Conservation (phyloP, 2,329 filamentous ascomycete species). For the Aureobasidium sp. region DNA sequence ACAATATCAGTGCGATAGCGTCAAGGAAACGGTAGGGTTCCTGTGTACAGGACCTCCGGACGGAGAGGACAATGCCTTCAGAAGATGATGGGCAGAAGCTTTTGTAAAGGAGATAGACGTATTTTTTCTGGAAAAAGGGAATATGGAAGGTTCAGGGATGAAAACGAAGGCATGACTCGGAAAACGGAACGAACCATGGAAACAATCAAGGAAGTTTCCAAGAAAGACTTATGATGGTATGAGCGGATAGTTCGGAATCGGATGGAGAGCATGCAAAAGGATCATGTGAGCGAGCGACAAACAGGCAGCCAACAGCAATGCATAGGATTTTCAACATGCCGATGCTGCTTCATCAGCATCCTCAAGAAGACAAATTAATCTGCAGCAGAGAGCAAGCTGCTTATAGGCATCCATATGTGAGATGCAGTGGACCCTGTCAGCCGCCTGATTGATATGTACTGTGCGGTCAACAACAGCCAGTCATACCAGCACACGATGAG, state of each 20-base stretch:
- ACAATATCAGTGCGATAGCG: conserved; percentile 20
- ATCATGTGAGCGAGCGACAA: neutral
- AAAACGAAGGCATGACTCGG: neutral
- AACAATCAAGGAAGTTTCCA: neutral
- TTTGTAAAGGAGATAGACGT: neutral
- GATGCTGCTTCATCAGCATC: neutral
- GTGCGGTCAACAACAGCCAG: neutral
- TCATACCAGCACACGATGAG: neutral
- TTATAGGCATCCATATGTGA: neutral
- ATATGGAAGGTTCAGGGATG: neutral
- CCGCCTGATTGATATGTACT: neutral
- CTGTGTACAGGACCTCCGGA: conserved; percentile 17
- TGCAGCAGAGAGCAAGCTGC: neutral
- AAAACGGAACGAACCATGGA: neutral
- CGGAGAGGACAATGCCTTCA: conserved; percentile 3
- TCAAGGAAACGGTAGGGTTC: conserved; percentile 17
- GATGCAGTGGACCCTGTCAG: neutral
- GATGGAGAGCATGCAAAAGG: neutral
- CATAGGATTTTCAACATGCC: neutral
- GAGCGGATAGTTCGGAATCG: neutral
- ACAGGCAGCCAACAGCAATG: neutral
- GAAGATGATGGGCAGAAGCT: neutral
- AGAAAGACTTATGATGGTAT: neutral
- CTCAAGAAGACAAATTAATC: neutral
- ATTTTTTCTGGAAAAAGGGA: neutral